phyloP scores from a whole-genome alignment of 345 rosid genomes.

The Eucalyptus regnans region DNA sequence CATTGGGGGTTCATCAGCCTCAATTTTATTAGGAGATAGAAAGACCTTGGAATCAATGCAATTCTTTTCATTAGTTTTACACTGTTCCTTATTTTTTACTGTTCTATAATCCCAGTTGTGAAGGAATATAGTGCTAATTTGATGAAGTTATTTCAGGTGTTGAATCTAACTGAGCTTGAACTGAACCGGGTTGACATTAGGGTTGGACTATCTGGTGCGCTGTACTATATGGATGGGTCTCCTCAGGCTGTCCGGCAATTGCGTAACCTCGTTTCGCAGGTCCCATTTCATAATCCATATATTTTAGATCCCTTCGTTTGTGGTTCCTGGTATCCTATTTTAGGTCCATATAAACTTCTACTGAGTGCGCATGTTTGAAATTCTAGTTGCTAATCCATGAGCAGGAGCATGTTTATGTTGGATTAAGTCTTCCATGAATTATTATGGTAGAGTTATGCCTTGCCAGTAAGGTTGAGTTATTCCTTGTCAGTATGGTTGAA shows the following conservation, averaged over 20 bases:
- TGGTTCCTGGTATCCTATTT: neutral
- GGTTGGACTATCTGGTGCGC: conserved; percentile 90
- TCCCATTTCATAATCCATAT: conserved; percentile 10
- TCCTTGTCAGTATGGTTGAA: neutral
- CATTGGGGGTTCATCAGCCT: neutral
- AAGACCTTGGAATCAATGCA: neutral
- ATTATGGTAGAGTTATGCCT: neutral
- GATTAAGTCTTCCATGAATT: neutral
- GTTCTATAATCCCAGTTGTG: neutral
- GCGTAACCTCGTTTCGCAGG: conserved; percentile 93
- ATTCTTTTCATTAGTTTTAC: neutral
- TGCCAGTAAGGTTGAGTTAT: neutral
- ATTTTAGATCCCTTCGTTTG: neutral
- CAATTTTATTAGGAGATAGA: neutral
- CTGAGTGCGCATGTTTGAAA: neutral
- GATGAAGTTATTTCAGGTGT: conserved; percentile 38
- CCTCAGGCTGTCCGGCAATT: conserved; percentile 94
- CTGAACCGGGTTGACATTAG: conserved; percentile 85
- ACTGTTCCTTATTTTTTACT: neutral
- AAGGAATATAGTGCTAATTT: neutral
- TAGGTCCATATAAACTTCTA: neutral
- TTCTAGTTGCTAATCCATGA: neutral
- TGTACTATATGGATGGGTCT: conserved; percentile 95
- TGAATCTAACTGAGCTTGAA: conserved; percentile 90
- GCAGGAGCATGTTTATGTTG: neutral